Evolutionary conservation across 176 grass and related monocot species (phyloP), one percentile per base, ranked within the genome.

Genomic region (Poa annua): DNA sequence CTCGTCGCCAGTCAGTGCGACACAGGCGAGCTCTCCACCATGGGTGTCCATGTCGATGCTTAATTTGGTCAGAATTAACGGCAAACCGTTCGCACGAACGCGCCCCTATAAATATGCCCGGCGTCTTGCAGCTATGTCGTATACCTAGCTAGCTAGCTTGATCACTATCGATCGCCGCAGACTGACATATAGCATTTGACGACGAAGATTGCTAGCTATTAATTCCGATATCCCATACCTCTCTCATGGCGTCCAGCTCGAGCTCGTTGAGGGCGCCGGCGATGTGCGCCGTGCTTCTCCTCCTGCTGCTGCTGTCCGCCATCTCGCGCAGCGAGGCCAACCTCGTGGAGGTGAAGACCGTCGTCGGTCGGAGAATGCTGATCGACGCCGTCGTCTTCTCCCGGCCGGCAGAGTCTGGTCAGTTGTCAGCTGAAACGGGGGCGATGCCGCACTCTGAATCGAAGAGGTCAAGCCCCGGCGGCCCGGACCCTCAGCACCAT

Each of bases 401-500:
- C 7, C 1, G 63, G 63, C 7, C 7, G 26, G 49, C 36, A 10
- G 50, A 2, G 53, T 19, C 52, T 14, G 9, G 13, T 39, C 32
- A 19, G 6, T 52, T 6, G 50, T 17, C 38, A 24, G 61, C 5
- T 4, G 17, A 25, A 34, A 48, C 4, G 1, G 45, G 39, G 44
- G 68, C 24, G 3, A 38, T 11, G 38, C 26, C 62, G 7, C 80
- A 41, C 81, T 76, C 78, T 7, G 84, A 75, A 76, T 94, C 92
- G 1, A 94, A 91, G 64, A 66, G 92, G 79, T 14, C 69, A 22
- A 92, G 86, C 81, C 92, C 87, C 6, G 41, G 86, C 5, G 92
- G 92, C 5, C 77, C 92, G 5, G 86, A 94, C 44, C 92, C 92
- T 47, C 86, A 91, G 70, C 92, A 94, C 48, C 92, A 94, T 61